These are phyloP conservation scores for Tylopilus sp. DNA, from an alignment of 768 basidiomycete genomes.

Conservation along the genomic window DNA sequence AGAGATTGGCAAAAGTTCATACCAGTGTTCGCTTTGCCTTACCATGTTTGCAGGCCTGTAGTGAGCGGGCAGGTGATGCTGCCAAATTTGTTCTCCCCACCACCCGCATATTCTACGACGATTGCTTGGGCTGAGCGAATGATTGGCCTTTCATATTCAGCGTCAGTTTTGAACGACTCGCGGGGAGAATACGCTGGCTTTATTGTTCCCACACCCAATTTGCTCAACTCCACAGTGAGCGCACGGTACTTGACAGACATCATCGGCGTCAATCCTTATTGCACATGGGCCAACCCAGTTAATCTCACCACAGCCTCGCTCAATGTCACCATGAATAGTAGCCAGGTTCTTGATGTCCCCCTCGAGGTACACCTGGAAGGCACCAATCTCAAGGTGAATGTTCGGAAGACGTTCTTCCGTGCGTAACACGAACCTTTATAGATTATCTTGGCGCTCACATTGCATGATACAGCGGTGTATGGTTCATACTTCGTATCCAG, in stretches of 20 bases:
- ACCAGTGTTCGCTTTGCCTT: not conserved
- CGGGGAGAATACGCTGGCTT: conserved; percentile 11
- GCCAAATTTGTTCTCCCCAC: conserved; percentile 5
- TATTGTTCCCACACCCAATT: conserved; percentile 6
- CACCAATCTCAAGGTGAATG: conserved; percentile 9
- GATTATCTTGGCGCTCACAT: not conserved
- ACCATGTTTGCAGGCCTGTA: conserved; percentile 9
- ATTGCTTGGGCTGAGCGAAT: conserved; percentile 17
- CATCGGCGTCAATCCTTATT: conserved; percentile 19
- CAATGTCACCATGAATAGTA: conserved; percentile 17
- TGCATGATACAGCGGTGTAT: conserved; percentile 3
- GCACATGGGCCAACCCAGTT: conserved; percentile 17
- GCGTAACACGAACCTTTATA: not conserved
- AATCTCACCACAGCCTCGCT: conserved; percentile 16
- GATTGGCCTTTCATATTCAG: conserved; percentile 10
- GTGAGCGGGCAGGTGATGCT: not conserved
- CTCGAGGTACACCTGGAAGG: conserved; percentile 8
- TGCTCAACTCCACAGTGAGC: conserved; percentile 10
- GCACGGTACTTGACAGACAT: conserved; percentile 26
- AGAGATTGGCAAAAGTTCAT: not conserved
- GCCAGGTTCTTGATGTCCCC: not conserved
- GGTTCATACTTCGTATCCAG: conserved; percentile 6
- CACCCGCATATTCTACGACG: conserved; percentile 9
- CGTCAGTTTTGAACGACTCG: conserved; percentile 11
- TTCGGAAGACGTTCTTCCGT: conserved; percentile 18